Conservation (phyloP, 2,329 filamentous ascomycete genomes). For the Aspergillus alliaceus region DNA sequence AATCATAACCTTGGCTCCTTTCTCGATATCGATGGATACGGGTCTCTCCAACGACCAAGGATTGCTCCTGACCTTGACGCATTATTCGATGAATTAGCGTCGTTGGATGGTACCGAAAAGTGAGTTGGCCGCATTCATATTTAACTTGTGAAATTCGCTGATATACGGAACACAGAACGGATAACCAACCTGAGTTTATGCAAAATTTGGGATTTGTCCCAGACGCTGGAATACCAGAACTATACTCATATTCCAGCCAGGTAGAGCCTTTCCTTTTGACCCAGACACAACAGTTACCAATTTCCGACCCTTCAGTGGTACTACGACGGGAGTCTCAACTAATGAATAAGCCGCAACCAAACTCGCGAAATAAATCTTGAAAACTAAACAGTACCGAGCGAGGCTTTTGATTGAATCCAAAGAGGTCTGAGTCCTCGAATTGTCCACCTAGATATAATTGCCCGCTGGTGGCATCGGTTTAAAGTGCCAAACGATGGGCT, state of each 20-base stretch:
- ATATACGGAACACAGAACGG: conserved; percentile 26
- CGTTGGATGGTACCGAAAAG: conserved; percentile 55
- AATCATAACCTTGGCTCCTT: conserved; percentile 27
- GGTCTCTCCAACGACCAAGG: conserved; percentile 25
- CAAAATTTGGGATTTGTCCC: conserved; percentile 39
- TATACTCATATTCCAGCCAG: conserved; percentile 36
- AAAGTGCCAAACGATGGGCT: not conserved
- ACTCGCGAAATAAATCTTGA: conserved; percentile 9
- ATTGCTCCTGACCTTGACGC: conserved; percentile 47
- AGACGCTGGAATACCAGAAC: conserved; percentile 37
- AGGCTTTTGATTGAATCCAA: not conserved
- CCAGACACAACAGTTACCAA: conserved; percentile 26
- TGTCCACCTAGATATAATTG: not conserved
- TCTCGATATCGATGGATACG: conserved; percentile 32
- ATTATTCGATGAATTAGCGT: conserved; percentile 59
- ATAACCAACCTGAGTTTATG: conserved; percentile 40
- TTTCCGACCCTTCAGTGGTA: conserved; percentile 16
- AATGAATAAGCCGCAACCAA: conserved; percentile 4
- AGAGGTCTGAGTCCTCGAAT: not conserved
- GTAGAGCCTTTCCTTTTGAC: conserved; percentile 35
- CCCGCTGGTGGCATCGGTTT: not conserved
- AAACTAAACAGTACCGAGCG: not conserved
- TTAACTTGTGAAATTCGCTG: not conserved
- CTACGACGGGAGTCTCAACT: conserved; percentile 24
- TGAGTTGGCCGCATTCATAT: conserved; percentile 17